phyloP scores from a whole-genome alignment of 2,329 filamentous ascomycete genomes.

The Thielaviopsis populi region DNA sequence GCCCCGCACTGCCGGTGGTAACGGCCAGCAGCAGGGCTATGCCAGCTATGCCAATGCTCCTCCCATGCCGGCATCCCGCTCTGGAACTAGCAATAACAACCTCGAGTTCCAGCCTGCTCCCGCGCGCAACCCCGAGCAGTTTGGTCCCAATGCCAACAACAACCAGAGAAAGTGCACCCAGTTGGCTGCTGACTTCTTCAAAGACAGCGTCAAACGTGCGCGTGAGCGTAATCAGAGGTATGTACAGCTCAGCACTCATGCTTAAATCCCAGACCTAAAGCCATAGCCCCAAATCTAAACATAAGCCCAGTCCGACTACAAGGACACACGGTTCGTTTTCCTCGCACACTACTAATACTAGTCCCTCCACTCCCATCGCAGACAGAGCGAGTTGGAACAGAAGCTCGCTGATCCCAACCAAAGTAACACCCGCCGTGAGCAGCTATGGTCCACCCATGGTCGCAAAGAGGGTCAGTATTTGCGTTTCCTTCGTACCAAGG shows the following conservation, averaged over 20 bases:
- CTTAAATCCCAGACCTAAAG: background rate
- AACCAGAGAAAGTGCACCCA: slow-evolving; percentile 57
- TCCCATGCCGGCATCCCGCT: slow-evolving; percentile 45
- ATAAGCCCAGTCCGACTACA: background rate
- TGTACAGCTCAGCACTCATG: slow-evolving; percentile 20
- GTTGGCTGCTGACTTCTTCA: slow-evolving; percentile 82
- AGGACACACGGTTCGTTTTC: background rate
- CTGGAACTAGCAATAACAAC: slow-evolving; percentile 37
- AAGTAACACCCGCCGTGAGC: slow-evolving; percentile 60
- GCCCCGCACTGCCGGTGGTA: slow-evolving; percentile 67
- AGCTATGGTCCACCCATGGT: slow-evolving; percentile 70
- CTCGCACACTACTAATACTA: slow-evolving; percentile 2
- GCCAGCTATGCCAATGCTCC: slow-evolving; percentile 49
- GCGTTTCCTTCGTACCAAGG: slow-evolving; percentile 83
- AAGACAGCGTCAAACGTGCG: slow-evolving; percentile 92
- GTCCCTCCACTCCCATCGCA: slow-evolving; percentile 29
- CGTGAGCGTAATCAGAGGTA: slow-evolving; percentile 90
- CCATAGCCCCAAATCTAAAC: background rate
- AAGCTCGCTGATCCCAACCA: slow-evolving; percentile 66
- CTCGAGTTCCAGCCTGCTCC: slow-evolving; percentile 60
- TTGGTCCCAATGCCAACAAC: slow-evolving; percentile 47
- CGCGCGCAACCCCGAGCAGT: slow-evolving; percentile 75
- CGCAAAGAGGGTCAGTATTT: slow-evolving; percentile 86
- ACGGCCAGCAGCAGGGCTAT: slow-evolving; percentile 47
- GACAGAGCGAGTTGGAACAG: slow-evolving; percentile 82